These are phyloP conservation scores for Cyberlindnera petersonii DNA, from an alignment of 805 yeast genomes.

Conservation along the genomic window DNA sequence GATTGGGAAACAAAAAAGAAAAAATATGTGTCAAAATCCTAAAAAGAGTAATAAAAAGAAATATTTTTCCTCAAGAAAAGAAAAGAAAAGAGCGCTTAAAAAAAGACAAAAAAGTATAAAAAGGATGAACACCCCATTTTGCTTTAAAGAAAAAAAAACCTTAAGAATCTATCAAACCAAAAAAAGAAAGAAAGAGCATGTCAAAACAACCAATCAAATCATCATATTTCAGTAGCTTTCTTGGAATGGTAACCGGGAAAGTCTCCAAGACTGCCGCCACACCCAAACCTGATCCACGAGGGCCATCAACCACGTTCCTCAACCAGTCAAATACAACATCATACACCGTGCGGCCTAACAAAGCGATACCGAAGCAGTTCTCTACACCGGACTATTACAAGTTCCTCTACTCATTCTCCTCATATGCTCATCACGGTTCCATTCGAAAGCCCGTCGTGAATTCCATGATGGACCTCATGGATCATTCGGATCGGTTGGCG, in stretches of 20 bases:
- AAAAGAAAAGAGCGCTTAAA: not conserved
- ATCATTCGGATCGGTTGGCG: conserved; percentile 39
- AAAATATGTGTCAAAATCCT: not conserved
- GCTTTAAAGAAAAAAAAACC: too few species aligned
- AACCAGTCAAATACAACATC: conserved; percentile 1
- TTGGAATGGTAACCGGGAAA: conserved; percentile 9
- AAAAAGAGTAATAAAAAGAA: not conserved
- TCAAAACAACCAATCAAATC: too few species aligned
- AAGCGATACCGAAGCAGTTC: conserved; percentile 10
- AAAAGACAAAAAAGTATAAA: not conserved
- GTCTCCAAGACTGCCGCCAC: not conserved
- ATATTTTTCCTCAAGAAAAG: too few species aligned
- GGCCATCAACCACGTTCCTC: conserved; percentile 10
- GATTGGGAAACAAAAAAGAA: not conserved
- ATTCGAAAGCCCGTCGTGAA: conserved; percentile 38
- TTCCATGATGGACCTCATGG: conserved; percentile 48
- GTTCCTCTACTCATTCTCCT: conserved; percentile 42
- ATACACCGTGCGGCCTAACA: not conserved
- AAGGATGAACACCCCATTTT: not conserved
- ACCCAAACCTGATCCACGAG: conserved; percentile 9
- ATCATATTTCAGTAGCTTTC: conserved; percentile 6
- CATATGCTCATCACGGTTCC: conserved; percentile 46
- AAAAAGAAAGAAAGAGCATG: not conserved
- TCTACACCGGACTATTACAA: conserved; percentile 35
- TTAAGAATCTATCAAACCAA: too few species aligned